A percentile compares a stretch with the other conserved stretches of the same genome.
Conservation (phyloP, 2,329 filamentous ascomycete species). For the Fusarium nygamai region DNA sequence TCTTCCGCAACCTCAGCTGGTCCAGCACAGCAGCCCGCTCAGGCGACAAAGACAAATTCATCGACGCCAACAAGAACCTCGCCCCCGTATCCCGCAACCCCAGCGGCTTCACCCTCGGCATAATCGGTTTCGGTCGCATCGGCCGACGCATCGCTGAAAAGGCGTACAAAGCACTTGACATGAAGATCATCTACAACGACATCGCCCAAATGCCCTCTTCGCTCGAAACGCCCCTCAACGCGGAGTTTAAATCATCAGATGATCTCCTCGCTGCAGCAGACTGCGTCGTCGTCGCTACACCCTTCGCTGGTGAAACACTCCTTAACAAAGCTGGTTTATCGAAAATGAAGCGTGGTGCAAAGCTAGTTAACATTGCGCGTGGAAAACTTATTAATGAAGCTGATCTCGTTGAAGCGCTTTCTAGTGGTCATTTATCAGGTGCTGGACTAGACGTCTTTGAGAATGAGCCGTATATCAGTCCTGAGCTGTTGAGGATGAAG, state of each 20-base stretch:
- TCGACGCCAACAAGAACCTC: conserved; percentile 38
- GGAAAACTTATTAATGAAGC: conserved; percentile 78
- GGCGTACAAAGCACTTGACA: conserved; percentile 41
- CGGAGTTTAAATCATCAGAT: conserved; percentile 34
- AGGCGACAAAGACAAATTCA: conserved; percentile 39
- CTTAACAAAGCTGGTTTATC: conserved; percentile 65
- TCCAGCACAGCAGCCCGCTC: conserved; percentile 40
- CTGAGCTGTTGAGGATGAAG: conserved; percentile 40
- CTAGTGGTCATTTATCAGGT: conserved; percentile 69
- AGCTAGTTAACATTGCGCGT: conserved; percentile 77
- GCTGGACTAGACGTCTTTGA: conserved; percentile 77
- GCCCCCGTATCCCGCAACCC: conserved; percentile 41
- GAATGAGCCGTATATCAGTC: conserved; percentile 65
- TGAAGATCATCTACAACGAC: conserved; percentile 45
- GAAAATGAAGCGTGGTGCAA: conserved; percentile 76
- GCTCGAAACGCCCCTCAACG: conserved; percentile 23
- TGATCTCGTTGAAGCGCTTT: conserved; percentile 72
- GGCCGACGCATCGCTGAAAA: conserved; percentile 42
- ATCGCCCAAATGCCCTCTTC: conserved; percentile 34
- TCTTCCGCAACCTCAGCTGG: conserved; percentile 42
- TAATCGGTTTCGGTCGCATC: conserved; percentile 42
- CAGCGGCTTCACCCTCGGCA: conserved; percentile 37
- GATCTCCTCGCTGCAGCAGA: conserved; percentile 39
- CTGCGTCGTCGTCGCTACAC: conserved; percentile 40
- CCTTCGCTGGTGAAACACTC: conserved; percentile 36